These are phyloP conservation scores for Apiospora aurea DNA, from an alignment of 2,329 filamentous ascomycete genomes.

Conservation along the genomic window DNA sequence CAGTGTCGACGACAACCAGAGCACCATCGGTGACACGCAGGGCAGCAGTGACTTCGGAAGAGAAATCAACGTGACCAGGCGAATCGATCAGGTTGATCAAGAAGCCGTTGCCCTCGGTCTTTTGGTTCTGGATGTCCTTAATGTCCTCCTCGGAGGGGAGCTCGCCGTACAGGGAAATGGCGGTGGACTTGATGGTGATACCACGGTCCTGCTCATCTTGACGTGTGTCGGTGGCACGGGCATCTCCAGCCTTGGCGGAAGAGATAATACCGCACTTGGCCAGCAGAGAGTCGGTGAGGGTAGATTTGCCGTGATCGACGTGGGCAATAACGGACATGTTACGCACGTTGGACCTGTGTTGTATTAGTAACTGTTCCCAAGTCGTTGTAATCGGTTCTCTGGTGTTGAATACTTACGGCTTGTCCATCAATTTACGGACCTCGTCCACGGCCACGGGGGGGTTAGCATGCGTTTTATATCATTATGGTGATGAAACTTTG, in stretches of 20 bases:
- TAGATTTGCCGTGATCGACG: constrained; percentile 99
- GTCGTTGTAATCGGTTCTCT: not conserved
- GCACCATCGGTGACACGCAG: constrained; percentile 99
- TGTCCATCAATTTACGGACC: constrained; percentile 61
- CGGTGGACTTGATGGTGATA: constrained; percentile 99
- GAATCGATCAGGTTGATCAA: constrained; percentile 99
- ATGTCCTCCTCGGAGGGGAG: constrained; percentile 84
- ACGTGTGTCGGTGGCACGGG: constrained; percentile 96
- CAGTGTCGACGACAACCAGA: constrained; percentile 98
- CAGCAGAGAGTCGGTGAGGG: constrained; percentile 98
- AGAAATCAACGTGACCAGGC: constrained; percentile 99
- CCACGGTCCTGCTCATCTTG: constrained; percentile 98
- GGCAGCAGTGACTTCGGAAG: constrained; percentile 97
- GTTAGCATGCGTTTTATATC: constrained; percentile 55
- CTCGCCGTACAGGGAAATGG: constrained; percentile 95
- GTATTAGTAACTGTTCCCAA: not conserved
- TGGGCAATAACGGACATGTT: constrained; percentile 64
- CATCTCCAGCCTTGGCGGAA: constrained; percentile 94
- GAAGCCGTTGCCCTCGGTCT: constrained; percentile 93
- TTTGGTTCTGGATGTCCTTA: constrained; percentile 90
- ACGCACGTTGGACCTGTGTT: constrained; percentile 19
- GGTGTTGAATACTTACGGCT: not conserved
- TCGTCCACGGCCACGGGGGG: constrained; percentile 99
- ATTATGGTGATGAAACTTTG: not conserved
- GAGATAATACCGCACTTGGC: constrained; percentile 99